Evolutionary conservation across 1,284 basidiomycete genomes (phyloP).

Genomic region (Irpex sp.): DNA sequence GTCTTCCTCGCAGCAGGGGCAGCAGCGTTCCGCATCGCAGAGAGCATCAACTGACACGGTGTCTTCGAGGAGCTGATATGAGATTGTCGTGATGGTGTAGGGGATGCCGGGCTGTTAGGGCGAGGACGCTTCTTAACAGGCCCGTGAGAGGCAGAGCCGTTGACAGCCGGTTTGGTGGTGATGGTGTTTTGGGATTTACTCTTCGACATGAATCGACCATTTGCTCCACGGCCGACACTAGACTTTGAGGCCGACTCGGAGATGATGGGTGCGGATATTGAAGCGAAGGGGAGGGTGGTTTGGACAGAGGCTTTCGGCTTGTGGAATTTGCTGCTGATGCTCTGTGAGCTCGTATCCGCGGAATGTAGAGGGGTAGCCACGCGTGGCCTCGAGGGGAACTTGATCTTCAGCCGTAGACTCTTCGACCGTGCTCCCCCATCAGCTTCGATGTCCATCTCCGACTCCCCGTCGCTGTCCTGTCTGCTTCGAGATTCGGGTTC

Average conservation of each 20-base stretch:
- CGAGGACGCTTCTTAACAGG: slow-evolving; percentile 22
- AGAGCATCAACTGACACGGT: slow-evolving; percentile 39
- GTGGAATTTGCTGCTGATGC: background rate
- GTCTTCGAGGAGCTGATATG: slow-evolving; percentile 3
- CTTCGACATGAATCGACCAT: slow-evolving; percentile 19
- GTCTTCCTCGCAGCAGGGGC: slow-evolving; percentile 45
- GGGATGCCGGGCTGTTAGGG: slow-evolving; percentile 12
- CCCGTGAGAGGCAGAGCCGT: slow-evolving; percentile 13
- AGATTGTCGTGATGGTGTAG: background rate
- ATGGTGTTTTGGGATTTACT: slow-evolving; percentile 11
- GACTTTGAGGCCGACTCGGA: slow-evolving; percentile 6
- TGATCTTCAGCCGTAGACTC: slow-evolving; percentile 38
- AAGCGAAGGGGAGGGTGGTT: background rate
- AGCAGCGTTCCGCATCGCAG: slow-evolving; percentile 45
- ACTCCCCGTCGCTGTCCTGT: slow-evolving; percentile 24
- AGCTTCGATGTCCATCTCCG: slow-evolving; percentile 25
- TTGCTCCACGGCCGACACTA: slow-evolving; percentile 11
- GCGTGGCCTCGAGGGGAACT: slow-evolving; percentile 23
- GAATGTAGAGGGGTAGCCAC: slow-evolving; percentile 11
- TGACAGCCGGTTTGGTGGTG: background rate
- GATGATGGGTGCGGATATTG: background rate
- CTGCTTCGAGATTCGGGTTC: slow-evolving; percentile 2
- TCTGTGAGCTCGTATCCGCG: slow-evolving; percentile 12
- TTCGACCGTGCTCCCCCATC: slow-evolving; percentile 23
- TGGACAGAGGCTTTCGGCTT: slow-evolving; percentile 1